These are phyloP conservation scores for Colletotrichum sp. DNA, from an alignment of 2,329 filamentous ascomycete species.

Conservation along the genomic window DNA sequence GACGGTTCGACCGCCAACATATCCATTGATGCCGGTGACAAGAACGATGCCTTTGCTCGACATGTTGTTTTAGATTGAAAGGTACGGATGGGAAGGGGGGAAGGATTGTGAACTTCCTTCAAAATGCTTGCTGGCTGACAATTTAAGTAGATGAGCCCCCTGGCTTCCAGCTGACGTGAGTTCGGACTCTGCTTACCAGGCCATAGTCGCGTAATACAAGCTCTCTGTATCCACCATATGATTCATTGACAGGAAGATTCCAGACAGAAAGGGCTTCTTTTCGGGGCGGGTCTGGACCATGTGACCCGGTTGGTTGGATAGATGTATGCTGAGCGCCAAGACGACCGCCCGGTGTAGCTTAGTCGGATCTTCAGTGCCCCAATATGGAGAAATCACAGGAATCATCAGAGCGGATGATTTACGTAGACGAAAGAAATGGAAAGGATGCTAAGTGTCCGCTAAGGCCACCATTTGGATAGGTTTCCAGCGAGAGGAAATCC, in stretches of 20 bases:
- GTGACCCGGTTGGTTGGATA: not conserved
- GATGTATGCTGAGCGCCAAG: rapidly evolving
- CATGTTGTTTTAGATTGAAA: not conserved
- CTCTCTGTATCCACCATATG: not conserved
- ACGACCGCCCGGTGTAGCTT: not conserved
- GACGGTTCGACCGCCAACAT: conserved; percentile 33
- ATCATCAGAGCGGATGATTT: not conserved
- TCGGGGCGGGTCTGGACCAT: rapidly evolving
- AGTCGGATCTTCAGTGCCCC: not conserved
- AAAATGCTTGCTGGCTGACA: not conserved
- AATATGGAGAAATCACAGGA: not conserved
- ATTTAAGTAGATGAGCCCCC: not conserved
- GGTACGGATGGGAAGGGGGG: not conserved
- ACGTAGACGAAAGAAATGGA: rapidly evolving
- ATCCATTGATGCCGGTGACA: conserved; percentile 39
- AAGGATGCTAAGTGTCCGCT: not conserved
- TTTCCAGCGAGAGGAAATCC: not conserved
- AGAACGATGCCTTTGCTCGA: conserved; percentile 20
- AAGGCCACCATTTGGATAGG: not conserved
- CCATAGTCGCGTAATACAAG: rapidly evolving
- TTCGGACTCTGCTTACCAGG: not conserved
- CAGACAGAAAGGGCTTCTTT: not conserved
- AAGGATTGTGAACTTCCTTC: not conserved
- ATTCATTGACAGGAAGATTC: rapidly evolving
- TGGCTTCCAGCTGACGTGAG: not conserved